A percentile compares a stretch with the other conserved stretches of the same genome.
Conservation (phyloP, 179 eudicot genomes). For the Heliamphora pulchella region DNA sequence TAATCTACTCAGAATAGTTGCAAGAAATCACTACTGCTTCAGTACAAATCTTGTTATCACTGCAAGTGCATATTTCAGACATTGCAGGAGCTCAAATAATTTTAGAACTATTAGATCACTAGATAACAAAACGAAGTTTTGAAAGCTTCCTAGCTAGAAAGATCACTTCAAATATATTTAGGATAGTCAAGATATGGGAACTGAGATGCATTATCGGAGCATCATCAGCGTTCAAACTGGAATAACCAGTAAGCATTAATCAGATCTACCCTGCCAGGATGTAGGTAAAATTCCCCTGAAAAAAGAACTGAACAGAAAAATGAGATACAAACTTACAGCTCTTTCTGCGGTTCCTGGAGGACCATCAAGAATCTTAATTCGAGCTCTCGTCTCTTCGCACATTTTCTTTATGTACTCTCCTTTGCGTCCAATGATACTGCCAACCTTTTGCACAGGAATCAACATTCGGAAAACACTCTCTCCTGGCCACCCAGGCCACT, state of each 20-base stretch:
- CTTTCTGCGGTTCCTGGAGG: slow-evolving; percentile 87
- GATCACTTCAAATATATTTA: too few species aligned
- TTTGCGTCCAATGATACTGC: slow-evolving; percentile 92
- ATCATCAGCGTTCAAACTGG: background rate
- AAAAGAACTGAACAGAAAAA: background rate
- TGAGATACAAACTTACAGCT: slow-evolving; percentile 57
- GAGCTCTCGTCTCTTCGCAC: slow-evolving; percentile 91
- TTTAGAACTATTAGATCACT: too few species aligned
- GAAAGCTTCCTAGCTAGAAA: too few species aligned
- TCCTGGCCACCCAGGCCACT: slow-evolving; percentile 99
- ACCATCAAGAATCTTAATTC: slow-evolving; percentile 93
- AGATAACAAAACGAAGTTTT: too few species aligned
- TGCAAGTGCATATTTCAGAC: too few species aligned
- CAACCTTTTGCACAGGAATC: slow-evolving; percentile 87
- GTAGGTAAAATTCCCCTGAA: background rate
- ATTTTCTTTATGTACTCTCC: slow-evolving; percentile 92
- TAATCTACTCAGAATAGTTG: background rate
- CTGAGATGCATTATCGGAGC: background rate
- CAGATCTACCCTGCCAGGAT: background rate
- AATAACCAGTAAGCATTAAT: background rate
- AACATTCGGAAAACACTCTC: slow-evolving; percentile 90
- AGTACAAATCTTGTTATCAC: too few species aligned
- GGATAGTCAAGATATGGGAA: too few species aligned
- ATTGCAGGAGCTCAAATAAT: too few species aligned
- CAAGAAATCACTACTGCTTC: background rate